These are phyloP conservation scores for Fomitopsis palustris DNA, from an alignment of 1,284 basidiomycete species.

Conservation along the genomic window DNA sequence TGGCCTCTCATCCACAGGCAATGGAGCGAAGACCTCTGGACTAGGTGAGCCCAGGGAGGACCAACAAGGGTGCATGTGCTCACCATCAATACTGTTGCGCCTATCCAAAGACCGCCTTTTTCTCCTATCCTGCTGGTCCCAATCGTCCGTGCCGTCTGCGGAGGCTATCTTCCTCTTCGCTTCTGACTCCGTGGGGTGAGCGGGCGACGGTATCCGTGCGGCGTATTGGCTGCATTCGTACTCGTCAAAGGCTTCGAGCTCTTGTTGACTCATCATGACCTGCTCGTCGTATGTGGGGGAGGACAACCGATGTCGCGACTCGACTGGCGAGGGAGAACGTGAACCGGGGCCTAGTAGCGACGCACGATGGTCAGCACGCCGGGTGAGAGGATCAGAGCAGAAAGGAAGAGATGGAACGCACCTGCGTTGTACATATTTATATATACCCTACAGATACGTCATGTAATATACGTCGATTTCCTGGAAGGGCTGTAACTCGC, in stretches of 20 bases:
- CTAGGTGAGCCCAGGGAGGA: neutral
- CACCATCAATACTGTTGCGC: neutral
- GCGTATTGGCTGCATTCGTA: slow-evolving; percentile 40
- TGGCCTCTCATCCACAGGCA: neutral
- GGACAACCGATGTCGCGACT: slow-evolving; percentile 55
- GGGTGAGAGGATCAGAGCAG: too few relatives aligned
- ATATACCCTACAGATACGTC: too few relatives aligned
- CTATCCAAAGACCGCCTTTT: neutral
- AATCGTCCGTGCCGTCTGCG: neutral
- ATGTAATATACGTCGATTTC: too few relatives aligned
- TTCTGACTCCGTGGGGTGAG: neutral
- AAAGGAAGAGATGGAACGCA: too few relatives aligned
- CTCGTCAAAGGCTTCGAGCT: slow-evolving; percentile 53
- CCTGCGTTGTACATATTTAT: too few relatives aligned
- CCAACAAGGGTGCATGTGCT: neutral
- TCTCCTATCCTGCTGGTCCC: neutral
- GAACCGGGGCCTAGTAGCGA: too few relatives aligned
- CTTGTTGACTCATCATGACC: slow-evolving; percentile 50
- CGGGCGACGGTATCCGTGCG: slow-evolving; percentile 33
- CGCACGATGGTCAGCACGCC: too few relatives aligned
- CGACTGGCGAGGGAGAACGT: slow-evolving; percentile 14
- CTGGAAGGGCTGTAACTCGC: too few relatives aligned
- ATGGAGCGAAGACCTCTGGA: neutral
- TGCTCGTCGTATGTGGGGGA: slow-evolving; percentile 69
- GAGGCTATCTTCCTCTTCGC: neutral